These are phyloP conservation scores for Piedraia hortae DNA, from an alignment of 2,329 filamentous ascomycete species.

Conservation along the genomic window DNA sequence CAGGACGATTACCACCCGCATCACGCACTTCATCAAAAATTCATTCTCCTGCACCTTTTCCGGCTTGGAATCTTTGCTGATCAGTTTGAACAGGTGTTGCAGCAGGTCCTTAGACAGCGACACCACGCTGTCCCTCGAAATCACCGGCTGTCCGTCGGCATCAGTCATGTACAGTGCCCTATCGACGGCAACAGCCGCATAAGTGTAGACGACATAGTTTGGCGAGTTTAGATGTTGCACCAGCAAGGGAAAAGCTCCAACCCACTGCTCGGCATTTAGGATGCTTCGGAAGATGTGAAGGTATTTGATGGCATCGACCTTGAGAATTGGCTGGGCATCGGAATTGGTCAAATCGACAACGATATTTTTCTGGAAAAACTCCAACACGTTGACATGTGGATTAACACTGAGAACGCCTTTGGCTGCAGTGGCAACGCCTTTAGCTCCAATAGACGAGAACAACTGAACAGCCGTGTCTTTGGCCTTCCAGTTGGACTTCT, in stretches of 20 bases:
- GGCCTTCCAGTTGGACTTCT: constrained; percentile 58
- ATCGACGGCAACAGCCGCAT: constrained; percentile 90
- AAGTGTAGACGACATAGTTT: constrained; percentile 94
- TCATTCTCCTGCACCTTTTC: constrained; percentile 97
- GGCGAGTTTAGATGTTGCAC: constrained; percentile 72
- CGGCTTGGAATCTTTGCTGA: constrained; percentile 58
- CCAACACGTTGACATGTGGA: constrained; percentile 44
- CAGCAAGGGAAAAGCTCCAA: constrained; percentile 61
- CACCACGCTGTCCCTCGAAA: constrained; percentile 50
- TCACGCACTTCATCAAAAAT: constrained; percentile 93
- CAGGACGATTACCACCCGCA: constrained; percentile 88
- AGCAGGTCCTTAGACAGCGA: constrained; percentile 65
- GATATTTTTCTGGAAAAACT: constrained; percentile 85
- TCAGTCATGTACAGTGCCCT: constrained; percentile 64
- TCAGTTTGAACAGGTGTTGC: constrained; percentile 68
- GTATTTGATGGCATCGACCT: constrained; percentile 95
- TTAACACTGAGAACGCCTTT: constrained; percentile 85
- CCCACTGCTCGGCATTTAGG: constrained; percentile 76
- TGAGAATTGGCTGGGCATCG: constrained; percentile 54
- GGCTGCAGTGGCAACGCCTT: constrained; percentile 60
- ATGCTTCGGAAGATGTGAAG: constrained; percentile 92
- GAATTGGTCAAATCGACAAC: constrained; percentile 61
- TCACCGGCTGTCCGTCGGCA: constrained; percentile 47
- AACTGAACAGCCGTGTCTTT: constrained; percentile 98
- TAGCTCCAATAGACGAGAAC: constrained; percentile 79